Base-by-base conservation (phyloP, 176 grass and related monocot genomes). In the Tuctoria greenei region DNA sequence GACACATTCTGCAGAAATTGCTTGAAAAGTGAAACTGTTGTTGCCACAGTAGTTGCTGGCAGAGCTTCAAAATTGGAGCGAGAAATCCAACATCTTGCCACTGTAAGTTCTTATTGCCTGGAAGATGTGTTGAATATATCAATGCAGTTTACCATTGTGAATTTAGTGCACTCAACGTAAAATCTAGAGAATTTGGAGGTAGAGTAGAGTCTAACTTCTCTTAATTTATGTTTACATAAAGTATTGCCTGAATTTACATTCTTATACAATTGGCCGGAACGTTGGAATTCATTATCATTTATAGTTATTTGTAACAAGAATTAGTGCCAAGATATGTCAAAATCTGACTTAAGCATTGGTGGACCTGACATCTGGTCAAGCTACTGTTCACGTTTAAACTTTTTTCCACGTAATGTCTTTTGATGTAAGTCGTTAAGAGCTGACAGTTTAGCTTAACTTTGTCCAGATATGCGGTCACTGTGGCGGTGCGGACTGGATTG, bases 401-500 rank as follows among this genome's bases (percentile, higher is more conserved):
- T 16, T 11, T 26, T 76, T 66, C 8, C 54, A 11, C 24, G 13
- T 54, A n/a, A 44, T 56, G 36, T 4, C 5, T 28, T 16, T 73
- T 74, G 16, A 60, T 56, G 7, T 44, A 35, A 62, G 6, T 23
- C 58, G 34, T 59, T 45, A 55, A 50, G 41, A 51, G 57, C 72
- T 87, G 13, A 82, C 38, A 47, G 25, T 0, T 17, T 8, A 34
- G 20, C 45, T 85, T 78, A 77, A 76, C n/a, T 31, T 51, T 70
- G 26, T 78, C 31, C 74, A 97, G 94, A 69, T 97, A 58, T 93
- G 94, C 61, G 77, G 86, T 40, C 91, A 97, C 55, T 97, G 95
- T 27, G 88, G 95, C 1, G 91, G 95, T 4, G 81, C 80, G 23
- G 88, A 91, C 69, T 93, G 86, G 88, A 81, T 87, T 65, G 56